Conservation (phyloP, 345 rosid genomes). For the Populus tremula region DNA sequence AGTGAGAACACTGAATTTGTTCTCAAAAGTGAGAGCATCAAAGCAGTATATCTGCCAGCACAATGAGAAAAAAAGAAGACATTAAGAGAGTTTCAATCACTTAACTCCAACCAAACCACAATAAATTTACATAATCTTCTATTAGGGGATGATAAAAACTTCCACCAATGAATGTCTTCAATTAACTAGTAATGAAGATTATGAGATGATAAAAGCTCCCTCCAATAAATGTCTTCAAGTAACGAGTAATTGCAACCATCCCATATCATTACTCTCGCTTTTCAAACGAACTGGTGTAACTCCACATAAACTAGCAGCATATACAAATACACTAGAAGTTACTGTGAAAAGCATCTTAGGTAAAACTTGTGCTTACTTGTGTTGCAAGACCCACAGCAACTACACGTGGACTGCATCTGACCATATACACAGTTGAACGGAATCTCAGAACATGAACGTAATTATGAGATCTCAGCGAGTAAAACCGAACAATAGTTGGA, state of each 20-base stretch:
- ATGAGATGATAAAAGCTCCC: conserved; percentile 4
- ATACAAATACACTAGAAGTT: neutral
- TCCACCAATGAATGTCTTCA: conserved; percentile 12
- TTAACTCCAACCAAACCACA: conserved; percentile 9
- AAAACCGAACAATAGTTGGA: conserved; percentile 81
- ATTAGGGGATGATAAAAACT: neutral
- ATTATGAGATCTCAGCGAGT: conserved; percentile 79
- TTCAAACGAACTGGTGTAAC: conserved; percentile 1
- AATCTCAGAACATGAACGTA: conserved; percentile 89
- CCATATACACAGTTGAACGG: conserved; percentile 86
- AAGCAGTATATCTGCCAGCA: conserved; percentile 88
- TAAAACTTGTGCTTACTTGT: conserved; percentile 54
- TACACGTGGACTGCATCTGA: conserved; percentile 80
- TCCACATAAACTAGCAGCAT: neutral
- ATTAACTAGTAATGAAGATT: neutral
- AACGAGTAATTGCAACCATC: conserved; percentile 11
- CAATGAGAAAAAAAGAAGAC: conserved; percentile 11
- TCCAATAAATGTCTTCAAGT: conserved; percentile 8
- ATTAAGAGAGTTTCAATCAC: conserved; percentile 9
- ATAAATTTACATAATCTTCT: conserved; percentile 7
- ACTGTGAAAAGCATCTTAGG: neutral
- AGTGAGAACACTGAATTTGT: conserved; percentile 86
- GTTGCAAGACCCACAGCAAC: conserved; percentile 89
- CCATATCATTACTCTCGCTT: conserved; percentile 5
- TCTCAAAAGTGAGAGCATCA: conserved; percentile 90